A percentile compares a stretch with the other conserved stretches of the same genome.
Conservation (phyloP, 2,329 filamentous ascomycete genomes). For the Dichotomopilus funicola region DNA sequence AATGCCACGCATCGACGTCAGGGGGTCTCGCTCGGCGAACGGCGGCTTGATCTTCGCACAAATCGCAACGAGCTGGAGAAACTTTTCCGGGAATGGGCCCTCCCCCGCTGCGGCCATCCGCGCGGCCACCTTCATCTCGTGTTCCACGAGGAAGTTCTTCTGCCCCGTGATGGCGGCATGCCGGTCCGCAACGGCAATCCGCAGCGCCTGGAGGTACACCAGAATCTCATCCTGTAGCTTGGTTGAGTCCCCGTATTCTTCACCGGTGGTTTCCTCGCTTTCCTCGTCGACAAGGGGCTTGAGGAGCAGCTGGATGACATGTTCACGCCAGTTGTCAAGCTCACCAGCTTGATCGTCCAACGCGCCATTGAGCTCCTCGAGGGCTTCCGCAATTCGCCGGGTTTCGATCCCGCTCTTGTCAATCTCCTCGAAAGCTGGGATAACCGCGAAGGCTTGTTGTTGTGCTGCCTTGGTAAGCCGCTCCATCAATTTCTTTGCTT, state of each 20-base stretch:
- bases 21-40: slow-evolving; percentile 28
- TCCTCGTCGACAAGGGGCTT: slow-evolving; percentile 79
- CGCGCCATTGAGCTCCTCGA: slow-evolving; percentile 57
- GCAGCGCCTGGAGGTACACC: slow-evolving; percentile 73
- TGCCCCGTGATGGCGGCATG: slow-evolving; percentile 70
- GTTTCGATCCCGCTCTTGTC: slow-evolving; percentile 65
- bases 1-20: slow-evolving; percentile 63
- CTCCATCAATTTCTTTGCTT: slow-evolving; percentile 58
- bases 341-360: slow-evolving; percentile 67
- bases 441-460: slow-evolving; percentile 51
- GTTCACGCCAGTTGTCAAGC: slow-evolving; percentile 68
- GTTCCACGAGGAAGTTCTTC: slow-evolving; percentile 64
- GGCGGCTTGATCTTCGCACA: slow-evolving; percentile 44
- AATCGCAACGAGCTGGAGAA: slow-evolving; percentile 44
- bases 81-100: slow-evolving; percentile 63
- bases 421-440: slow-evolving; percentile 53
- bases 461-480: slow-evolving; percentile 49
- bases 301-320: slow-evolving; percentile 64
- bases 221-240: slow-evolving; percentile 84
- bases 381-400: slow-evolving; percentile 55
- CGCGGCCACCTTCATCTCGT: slow-evolving; percentile 62
- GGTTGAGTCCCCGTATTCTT: slow-evolving; percentile 84
- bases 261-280: slow-evolving; percentile 68
- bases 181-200: slow-evolving; percentile 71
- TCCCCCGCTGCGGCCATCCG: slow-evolving; percentile 54